Conservation (phyloP, 2,329 filamentous ascomycete species). For the Beauveria caledonica region DNA sequence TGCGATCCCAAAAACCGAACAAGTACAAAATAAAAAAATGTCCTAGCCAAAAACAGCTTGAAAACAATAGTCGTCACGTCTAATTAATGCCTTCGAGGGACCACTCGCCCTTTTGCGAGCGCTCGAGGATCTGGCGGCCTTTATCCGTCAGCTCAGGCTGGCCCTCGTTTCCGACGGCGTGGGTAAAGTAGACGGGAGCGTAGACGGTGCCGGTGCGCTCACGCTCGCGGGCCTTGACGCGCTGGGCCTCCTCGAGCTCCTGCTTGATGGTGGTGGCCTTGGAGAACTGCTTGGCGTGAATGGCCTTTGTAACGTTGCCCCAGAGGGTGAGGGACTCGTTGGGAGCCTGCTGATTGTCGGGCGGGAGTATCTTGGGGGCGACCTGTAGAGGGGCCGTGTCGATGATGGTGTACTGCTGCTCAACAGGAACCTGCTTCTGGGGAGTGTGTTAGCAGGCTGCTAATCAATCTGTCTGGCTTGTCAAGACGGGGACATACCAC, state of each 20-base stretch:
- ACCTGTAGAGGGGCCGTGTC: conserved; percentile 80
- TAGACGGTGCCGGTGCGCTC: conserved; percentile 62
- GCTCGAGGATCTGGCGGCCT: conserved; percentile 41
- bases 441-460: background rate
- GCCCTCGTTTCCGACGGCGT: conserved; percentile 46
- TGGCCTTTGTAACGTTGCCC: conserved; percentile 80
- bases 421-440: conserved; percentile 36
- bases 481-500: conserved; percentile 41
- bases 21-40: background rate
- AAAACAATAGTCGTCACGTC: background rate
- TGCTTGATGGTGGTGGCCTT: conserved; percentile 82
- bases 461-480: too few species aligned
- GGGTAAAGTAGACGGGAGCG: conserved; percentile 81
- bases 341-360: conserved; percentile 66
- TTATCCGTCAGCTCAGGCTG: conserved; percentile 48
- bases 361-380: conserved; percentile 70
- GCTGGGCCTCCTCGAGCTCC: conserved; percentile 84
- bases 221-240: conserved; percentile 74
- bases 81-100: conserved; percentile 33
- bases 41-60: too few species aligned
- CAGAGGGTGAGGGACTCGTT: conserved; percentile 89
- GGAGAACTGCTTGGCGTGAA: conserved; percentile 71
- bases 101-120: conserved; percentile 47
- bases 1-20: background rate
- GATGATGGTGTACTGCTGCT: conserved; percentile 68